phyloP scores from a whole-genome alignment of 1,284 basidiomycete species.

The Coniferiporia weirii region DNA sequence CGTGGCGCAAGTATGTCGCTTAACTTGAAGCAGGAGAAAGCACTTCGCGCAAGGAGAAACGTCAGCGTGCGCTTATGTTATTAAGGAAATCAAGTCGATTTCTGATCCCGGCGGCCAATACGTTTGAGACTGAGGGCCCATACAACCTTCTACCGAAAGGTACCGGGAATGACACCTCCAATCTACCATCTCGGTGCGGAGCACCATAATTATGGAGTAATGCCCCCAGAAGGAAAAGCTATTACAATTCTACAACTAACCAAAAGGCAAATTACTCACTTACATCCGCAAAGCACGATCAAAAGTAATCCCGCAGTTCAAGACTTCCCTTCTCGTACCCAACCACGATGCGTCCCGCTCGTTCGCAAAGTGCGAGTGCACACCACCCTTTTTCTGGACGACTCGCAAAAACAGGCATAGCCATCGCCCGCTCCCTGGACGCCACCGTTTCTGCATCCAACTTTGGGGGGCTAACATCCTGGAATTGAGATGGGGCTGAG shows the following conservation, averaged over 20 bases:
- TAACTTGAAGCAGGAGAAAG: too few species aligned
- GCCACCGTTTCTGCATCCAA: neutral
- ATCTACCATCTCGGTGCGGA: neutral
- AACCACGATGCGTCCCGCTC: constrained; percentile 52
- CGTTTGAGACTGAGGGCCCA: too few species aligned
- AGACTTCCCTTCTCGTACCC: constrained; percentile 47
- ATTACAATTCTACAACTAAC: too few species aligned
- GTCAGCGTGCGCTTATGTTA: too few species aligned
- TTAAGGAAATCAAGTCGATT: too few species aligned
- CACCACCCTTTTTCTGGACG: constrained; percentile 47
- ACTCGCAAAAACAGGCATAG: constrained; percentile 41
- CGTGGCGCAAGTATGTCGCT: too few species aligned
- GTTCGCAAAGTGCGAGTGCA: constrained; percentile 50
- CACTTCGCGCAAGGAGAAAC: too few species aligned
- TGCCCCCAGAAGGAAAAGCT: too few species aligned
- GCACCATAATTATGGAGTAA: neutral
- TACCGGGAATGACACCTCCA: too few species aligned
- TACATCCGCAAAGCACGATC: neutral
- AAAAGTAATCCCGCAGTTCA: constrained; percentile 42
- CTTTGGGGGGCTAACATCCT: neutral
- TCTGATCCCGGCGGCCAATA: too few species aligned
- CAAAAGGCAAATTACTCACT: too few species aligned
- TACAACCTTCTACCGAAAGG: too few species aligned
- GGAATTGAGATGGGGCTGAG: neutral
- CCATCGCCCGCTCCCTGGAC: neutral